These are phyloP conservation scores for Penicillium sp. DNA, from an alignment of 2,329 filamentous ascomycete genomes.

Conservation along the genomic window DNA sequence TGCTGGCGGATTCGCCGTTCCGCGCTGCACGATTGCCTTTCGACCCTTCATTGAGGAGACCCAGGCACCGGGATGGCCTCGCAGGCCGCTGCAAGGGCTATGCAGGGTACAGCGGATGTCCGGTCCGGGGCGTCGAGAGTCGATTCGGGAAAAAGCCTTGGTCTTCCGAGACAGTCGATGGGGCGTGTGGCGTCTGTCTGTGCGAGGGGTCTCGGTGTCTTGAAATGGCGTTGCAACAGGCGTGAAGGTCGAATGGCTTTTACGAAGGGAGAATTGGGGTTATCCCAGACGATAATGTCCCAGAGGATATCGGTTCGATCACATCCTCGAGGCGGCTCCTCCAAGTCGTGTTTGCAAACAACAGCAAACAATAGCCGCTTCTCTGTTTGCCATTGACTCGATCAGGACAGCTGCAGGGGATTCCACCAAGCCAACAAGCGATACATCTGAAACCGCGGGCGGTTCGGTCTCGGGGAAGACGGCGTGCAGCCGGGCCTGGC, in stretches of 20 bases:
- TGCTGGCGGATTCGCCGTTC: constrained; percentile 6
- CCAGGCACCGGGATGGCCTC: constrained; percentile 9
- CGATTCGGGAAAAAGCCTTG: constrained; percentile 5
- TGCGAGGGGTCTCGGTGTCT: too few relatives aligned
- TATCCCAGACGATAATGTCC: too few relatives aligned
- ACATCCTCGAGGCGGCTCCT: too few relatives aligned
- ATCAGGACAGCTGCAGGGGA: background rate
- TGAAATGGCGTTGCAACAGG: too few relatives aligned
- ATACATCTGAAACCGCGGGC: constrained; percentile 21
- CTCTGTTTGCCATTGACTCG: too few relatives aligned
- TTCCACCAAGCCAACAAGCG: constrained; percentile 3
- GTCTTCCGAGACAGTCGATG: constrained; percentile 13
- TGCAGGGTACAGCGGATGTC: constrained; percentile 8
- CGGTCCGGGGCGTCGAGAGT: constrained; percentile 9
- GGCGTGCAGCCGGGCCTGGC: constrained; percentile 6
- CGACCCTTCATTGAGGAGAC: too few relatives aligned
- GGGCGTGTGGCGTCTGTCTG: too few relatives aligned
- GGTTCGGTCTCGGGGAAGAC: constrained; percentile 14
- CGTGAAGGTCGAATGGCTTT: too few relatives aligned
- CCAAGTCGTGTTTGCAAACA: too few relatives aligned
- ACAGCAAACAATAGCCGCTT: too few relatives aligned
- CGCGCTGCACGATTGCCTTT: constrained; percentile 13
- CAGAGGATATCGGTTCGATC: too few relatives aligned
- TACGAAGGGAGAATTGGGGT: too few relatives aligned
- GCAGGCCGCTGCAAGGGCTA: constrained; percentile 19